Evolutionary conservation across 2,329 filamentous ascomycete species (phyloP).

Genomic region (Aspergillus aculeatinus): DNA sequence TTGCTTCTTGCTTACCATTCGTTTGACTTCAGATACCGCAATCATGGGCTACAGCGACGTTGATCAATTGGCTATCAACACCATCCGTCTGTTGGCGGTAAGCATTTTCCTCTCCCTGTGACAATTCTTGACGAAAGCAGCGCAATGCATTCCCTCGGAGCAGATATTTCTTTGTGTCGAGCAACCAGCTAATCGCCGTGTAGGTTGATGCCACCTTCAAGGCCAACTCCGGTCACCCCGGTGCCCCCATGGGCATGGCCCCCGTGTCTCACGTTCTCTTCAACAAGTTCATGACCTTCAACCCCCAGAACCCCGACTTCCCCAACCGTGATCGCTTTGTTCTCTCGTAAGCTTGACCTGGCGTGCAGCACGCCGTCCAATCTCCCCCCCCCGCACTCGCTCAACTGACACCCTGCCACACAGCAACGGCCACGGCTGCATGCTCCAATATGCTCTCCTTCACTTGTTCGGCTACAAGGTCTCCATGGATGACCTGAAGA

Average conservation of each 20-base stretch:
- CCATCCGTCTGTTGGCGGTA: conserved; percentile 94
- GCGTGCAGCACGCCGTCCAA: background rate
- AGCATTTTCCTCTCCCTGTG: conserved; percentile 45
- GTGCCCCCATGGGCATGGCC: conserved; percentile 97
- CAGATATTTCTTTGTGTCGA: background rate
- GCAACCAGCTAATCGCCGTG: conserved; percentile 16
- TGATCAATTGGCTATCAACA: conserved; percentile 94
- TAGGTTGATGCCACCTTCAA: conserved; percentile 96
- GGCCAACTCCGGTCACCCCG: conserved; percentile 97
- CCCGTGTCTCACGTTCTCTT: conserved; percentile 94
- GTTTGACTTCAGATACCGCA: conserved; percentile 33
- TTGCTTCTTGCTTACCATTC: background rate
- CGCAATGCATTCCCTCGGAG: background rate
- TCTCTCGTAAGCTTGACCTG: conserved; percentile 77
- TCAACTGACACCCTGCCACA: conserved; percentile 4
- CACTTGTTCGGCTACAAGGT: conserved; percentile 92
- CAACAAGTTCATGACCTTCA: conserved; percentile 99
- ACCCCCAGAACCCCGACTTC: conserved; percentile 98
- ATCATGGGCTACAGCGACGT: conserved; percentile 85
- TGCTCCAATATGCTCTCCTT: conserved; percentile 98
- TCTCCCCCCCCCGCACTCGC: conserved; percentile 6
- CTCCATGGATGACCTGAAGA: conserved; percentile 87
- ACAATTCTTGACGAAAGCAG: background rate
- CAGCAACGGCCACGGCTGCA: conserved; percentile 98
- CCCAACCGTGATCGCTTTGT: conserved; percentile 97